Conservation (phyloP, 176 grass and related monocot species). For the Zea luxurians region DNA sequence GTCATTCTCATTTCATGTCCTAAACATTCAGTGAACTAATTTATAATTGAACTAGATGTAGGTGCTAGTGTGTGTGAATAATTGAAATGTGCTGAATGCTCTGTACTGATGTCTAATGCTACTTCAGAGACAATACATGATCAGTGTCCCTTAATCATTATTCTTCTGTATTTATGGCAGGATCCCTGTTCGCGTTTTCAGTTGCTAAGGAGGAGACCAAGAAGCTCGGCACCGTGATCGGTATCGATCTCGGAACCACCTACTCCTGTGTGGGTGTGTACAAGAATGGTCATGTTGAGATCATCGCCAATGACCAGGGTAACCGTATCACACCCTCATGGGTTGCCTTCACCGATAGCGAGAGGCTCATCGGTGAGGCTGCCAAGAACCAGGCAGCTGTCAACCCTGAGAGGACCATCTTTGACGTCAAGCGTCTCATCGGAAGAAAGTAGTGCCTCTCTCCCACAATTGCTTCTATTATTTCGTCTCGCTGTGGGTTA, state of each 20-base stretch:
- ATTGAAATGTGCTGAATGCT: not conserved
- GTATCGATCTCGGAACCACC: slow-evolving; percentile 68
- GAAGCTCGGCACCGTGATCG: slow-evolving; percentile 60
- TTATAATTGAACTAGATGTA: not conserved
- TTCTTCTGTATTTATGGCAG: slow-evolving; percentile 18
- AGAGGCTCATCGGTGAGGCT: slow-evolving; percentile 77
- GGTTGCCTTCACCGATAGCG: slow-evolving; percentile 61
- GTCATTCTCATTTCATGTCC: not conserved
- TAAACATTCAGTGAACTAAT: not conserved
- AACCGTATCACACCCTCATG: slow-evolving; percentile 77
- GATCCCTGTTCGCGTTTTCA: slow-evolving; percentile 58
- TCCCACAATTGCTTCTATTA: not conserved
- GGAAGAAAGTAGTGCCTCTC: slow-evolving; percentile 54
- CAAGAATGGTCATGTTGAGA: slow-evolving; percentile 66
- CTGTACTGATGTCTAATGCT: not conserved
- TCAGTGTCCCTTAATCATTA: not conserved
- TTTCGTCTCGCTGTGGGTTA: not conserved
- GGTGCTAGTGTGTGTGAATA: not conserved
- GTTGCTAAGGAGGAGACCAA: slow-evolving; percentile 68
- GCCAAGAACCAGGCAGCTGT: slow-evolving; percentile 69
- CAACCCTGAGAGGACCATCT: slow-evolving; percentile 71
- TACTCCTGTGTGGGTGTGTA: slow-evolving; percentile 67
- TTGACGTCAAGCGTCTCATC: slow-evolving; percentile 77
- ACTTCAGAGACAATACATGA: too few species aligned
- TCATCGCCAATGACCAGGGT: slow-evolving; percentile 73